A percentile compares a stretch with the other conserved stretches of the same genome.
Conservation (phyloP, 805 yeast species). For the Lipomyces yamanashiensis region DNA sequence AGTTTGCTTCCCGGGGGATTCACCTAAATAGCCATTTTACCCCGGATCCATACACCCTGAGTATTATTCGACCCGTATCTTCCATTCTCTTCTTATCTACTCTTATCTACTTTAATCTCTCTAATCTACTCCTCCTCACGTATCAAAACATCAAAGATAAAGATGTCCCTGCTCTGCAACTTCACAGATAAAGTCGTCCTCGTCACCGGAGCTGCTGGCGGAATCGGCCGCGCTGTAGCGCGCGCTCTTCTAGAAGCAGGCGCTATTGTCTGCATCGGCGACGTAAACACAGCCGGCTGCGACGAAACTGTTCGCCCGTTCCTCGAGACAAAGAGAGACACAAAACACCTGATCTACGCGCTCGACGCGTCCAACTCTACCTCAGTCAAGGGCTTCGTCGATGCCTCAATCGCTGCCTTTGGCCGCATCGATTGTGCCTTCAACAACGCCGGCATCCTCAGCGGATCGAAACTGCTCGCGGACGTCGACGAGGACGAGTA, state of each 20-base stretch:
- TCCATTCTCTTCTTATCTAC: too few species aligned
- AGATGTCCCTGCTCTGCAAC: not conserved
- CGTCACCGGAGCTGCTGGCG: constrained; percentile 11
- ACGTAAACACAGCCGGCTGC: constrained; percentile 9
- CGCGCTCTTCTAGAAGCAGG: not conserved
- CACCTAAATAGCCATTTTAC: not conserved
- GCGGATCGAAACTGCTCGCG: constrained; percentile 43
- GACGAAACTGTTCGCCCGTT: constrained; percentile 1
- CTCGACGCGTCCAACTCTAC: constrained; percentile 35
- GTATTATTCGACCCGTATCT: too few species aligned
- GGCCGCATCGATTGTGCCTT: constrained; percentile 82
- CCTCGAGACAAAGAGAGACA: not conserved
- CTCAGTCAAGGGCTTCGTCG: constrained; percentile 41
- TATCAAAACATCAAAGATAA: too few species aligned
- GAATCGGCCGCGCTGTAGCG: constrained; percentile 10
- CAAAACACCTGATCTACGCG: constrained; percentile 39
- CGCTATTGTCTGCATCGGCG: constrained; percentile 7
- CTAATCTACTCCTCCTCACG: not conserved
- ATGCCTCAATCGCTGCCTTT: constrained; percentile 63
- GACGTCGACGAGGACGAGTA: constrained; percentile 45
- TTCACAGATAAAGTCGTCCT: constrained; percentile 6
- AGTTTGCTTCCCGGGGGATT: not conserved
- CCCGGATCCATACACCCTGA: not conserved
- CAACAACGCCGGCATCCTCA: constrained; percentile 83
- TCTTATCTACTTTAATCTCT: too few species aligned